Conservation (phyloP, 257 asterid species). For the Anisodus acutangulus region DNA sequence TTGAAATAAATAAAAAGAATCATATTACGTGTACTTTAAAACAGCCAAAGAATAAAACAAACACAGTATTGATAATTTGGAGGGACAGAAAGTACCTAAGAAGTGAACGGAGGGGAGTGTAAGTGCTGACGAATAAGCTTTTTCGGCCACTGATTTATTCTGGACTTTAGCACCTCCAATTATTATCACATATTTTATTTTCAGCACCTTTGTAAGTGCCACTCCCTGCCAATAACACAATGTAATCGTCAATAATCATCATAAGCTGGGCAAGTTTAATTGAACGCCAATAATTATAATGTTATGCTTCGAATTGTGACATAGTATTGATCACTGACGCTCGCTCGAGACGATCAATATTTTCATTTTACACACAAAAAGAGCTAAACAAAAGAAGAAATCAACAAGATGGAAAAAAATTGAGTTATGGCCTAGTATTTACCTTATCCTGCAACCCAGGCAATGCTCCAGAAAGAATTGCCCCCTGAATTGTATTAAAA, state of each 20-base stretch:
- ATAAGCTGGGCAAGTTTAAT: not conserved
- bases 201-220: slow-evolving; percentile 74
- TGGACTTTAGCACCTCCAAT: slow-evolving; percentile 80
- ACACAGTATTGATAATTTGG: not conserved
- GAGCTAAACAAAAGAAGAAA: not conserved
- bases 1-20: not conserved
- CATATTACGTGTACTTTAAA: not conserved
- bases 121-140: slow-evolving; percentile 67
- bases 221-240: slow-evolving; percentile 52
- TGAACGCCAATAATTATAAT: not conserved
- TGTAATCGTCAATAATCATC: not conserved
- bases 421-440: not conserved
- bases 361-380: not conserved
- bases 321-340: not conserved
- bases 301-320: not conserved
- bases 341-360: not conserved
- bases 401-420: no score
- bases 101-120: slow-evolving; percentile 79
- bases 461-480: slow-evolving; percentile 77
- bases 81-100: slow-evolving; percentile 55
- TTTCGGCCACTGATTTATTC: slow-evolving; percentile 52
- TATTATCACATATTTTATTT: slow-evolving; percentile 64
- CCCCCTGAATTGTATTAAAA: slow-evolving; percentile 61
- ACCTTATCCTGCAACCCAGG: slow-evolving; percentile 87
- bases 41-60: no score